Evolutionary conservation across 345 rosid genomes (phyloP).

Genomic region (Turnera subulata): DNA sequence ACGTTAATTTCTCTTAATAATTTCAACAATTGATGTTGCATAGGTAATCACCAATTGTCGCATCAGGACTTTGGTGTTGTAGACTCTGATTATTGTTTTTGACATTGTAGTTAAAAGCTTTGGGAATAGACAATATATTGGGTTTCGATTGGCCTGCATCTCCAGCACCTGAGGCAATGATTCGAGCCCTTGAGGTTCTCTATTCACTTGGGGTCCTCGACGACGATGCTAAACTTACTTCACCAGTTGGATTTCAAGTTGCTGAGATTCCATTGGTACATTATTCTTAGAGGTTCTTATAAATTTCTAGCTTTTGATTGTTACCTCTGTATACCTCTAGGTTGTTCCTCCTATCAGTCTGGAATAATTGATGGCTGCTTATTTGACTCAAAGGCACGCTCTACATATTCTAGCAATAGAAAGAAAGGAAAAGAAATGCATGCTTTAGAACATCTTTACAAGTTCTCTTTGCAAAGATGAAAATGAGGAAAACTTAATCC

Average conservation of each 20-base stretch:
- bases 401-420: no score
- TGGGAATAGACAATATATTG: slow-evolving; percentile 89
- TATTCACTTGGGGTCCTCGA: slow-evolving; percentile 88
- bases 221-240: slow-evolving; percentile 95
- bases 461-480: no score
- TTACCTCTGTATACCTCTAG: not conserved
- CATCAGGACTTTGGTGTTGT: not conserved
- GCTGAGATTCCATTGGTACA: slow-evolving; percentile 93
- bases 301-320: not conserved
- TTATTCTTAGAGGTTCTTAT: not conserved
- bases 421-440: no score
- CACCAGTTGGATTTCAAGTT: slow-evolving; percentile 95
- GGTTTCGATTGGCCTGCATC: slow-evolving; percentile 97
- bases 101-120: slow-evolving; percentile 68
- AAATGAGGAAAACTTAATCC: no score
- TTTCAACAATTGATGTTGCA: not conserved
- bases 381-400: no score
- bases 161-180: slow-evolving; percentile 88
- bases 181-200: slow-evolving; percentile 88
- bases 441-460: no score
- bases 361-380: no score
- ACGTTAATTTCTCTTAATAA: not conserved
- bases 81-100: slow-evolving; percentile 8
- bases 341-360: no score
- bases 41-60: not conserved